These are phyloP conservation scores for Pythium diclinum DNA, from an alignment of 352 stramenopile genomes.

Conservation along the genomic window DNA sequence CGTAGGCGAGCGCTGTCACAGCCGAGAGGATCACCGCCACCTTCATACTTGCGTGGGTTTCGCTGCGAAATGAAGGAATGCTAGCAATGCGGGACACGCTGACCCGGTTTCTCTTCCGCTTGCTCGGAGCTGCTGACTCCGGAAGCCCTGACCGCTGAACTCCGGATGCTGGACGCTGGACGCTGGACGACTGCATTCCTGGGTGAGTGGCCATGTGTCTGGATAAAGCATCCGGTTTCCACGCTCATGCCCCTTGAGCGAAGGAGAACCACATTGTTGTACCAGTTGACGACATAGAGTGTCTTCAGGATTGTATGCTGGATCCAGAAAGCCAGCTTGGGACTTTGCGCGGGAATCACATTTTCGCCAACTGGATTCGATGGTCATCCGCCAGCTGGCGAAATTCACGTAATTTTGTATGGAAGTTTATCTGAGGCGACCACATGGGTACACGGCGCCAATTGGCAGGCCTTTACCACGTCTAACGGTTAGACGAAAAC, in stretches of 20 bases:
- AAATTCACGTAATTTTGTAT: neutral
- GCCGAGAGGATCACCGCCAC: neutral
- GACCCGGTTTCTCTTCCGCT: neutral
- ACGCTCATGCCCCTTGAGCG: neutral
- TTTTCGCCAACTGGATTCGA: neutral
- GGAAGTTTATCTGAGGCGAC: neutral
- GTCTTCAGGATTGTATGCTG: neutral
- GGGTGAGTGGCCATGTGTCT: neutral
- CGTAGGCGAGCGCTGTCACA: neutral
- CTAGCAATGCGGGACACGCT: neutral
- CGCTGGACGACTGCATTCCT: neutral
- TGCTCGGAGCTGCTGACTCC: neutral
- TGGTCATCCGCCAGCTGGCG: neutral
- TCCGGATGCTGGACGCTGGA: neutral
- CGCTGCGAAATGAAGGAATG: neutral
- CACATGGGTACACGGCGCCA: neutral
- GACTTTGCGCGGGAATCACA: neutral
- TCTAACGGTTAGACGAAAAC: neutral
- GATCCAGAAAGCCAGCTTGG: neutral
- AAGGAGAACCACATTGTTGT: neutral
- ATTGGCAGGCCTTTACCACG: neutral
- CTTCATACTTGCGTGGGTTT: neutral
- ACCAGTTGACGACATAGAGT: neutral
- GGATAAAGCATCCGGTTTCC: neutral
- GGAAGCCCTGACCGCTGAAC: neutral